phyloP scores from a whole-genome alignment of 805 yeast species.

The Dipodascus albidus region DNA sequence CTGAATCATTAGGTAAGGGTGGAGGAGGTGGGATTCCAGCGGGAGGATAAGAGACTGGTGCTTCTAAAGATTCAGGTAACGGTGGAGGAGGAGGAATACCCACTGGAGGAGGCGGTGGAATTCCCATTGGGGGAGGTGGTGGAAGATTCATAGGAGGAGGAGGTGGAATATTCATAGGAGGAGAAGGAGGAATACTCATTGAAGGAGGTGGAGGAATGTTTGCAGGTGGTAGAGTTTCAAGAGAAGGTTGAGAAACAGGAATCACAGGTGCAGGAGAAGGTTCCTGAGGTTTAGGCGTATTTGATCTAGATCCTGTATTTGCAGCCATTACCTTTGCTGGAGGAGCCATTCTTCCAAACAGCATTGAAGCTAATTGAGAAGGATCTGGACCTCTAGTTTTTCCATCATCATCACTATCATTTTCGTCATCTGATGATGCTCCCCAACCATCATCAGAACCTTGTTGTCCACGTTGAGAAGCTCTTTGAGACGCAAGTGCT shows the following conservation, averaged over 20 bases:
- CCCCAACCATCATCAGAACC: constrained; percentile 24
- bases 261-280: constrained; percentile 15
- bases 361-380: constrained; percentile 30
- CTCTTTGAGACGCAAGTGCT: constrained; percentile 23
- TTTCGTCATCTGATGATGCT: constrained; percentile 19
- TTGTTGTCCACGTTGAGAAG: constrained; percentile 23
- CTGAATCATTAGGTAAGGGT: constrained; percentile 24
- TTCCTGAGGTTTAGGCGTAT: constrained; percentile 3
- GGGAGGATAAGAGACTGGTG: constrained; percentile 25
- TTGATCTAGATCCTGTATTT: constrained; percentile 3
- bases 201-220: constrained; percentile 21
- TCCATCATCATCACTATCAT: constrained; percentile 20
- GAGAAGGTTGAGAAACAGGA: constrained; percentile 11
- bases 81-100: constrained; percentile 27
- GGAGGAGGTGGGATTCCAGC: constrained; percentile 23
- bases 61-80: constrained; percentile 1
- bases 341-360: constrained; percentile 32
- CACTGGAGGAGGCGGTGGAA: constrained; percentile 19
- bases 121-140: constrained; percentile 20
- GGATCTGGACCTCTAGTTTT: constrained; percentile 27
- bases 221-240: constrained; percentile 15
- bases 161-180: constrained; percentile 12
- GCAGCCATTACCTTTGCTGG: constrained; percentile 15
- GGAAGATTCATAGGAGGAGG: constrained; percentile 21
- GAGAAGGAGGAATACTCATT: constrained; percentile 13